These are phyloP conservation scores for Arabidopsis suecica DNA, from an alignment of 345 rosid genomes.

Conservation along the genomic window DNA sequence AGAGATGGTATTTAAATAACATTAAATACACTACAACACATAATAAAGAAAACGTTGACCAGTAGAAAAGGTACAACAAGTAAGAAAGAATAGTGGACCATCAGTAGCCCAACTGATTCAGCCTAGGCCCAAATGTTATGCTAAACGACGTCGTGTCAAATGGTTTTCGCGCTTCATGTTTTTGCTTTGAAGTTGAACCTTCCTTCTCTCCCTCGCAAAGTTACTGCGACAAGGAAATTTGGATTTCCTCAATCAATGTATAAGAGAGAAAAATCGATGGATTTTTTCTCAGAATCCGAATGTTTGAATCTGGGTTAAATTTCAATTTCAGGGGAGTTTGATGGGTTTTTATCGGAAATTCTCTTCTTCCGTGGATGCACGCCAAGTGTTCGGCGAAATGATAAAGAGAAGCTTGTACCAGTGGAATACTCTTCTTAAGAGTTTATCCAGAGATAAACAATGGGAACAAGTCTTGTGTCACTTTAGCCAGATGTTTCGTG, in stretches of 20 bases:
- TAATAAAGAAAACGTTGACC: background rate
- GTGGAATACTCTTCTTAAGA: conserved; percentile 57
- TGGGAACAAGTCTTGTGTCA: conserved; percentile 46
- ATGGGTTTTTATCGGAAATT: background rate
- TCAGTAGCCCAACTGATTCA: background rate
- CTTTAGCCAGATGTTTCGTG: conserved; percentile 44
- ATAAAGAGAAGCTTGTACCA: conserved; percentile 51
- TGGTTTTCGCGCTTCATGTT: background rate
- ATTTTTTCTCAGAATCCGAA: background rate
- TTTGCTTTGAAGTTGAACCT: background rate
- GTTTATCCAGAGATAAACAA: conserved; percentile 46
- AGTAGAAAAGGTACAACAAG: background rate
- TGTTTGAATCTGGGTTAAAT: background rate
- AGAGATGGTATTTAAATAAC: background rate
- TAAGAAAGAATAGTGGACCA: background rate
- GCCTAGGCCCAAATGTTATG: conserved; percentile 19
- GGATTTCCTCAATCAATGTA: conserved; percentile 21
- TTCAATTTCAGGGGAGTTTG: background rate
- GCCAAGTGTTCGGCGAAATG: conserved; percentile 60
- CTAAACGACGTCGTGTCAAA: background rate
- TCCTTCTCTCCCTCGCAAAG: background rate
- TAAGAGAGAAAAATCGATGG: background rate
- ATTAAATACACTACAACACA: background rate
- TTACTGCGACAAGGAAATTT: background rate
- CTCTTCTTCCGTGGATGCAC: conserved; percentile 44